These are phyloP conservation scores for Venturia nashicola DNA, from an alignment of 2,329 filamentous ascomycete genomes.

Conservation along the genomic window DNA sequence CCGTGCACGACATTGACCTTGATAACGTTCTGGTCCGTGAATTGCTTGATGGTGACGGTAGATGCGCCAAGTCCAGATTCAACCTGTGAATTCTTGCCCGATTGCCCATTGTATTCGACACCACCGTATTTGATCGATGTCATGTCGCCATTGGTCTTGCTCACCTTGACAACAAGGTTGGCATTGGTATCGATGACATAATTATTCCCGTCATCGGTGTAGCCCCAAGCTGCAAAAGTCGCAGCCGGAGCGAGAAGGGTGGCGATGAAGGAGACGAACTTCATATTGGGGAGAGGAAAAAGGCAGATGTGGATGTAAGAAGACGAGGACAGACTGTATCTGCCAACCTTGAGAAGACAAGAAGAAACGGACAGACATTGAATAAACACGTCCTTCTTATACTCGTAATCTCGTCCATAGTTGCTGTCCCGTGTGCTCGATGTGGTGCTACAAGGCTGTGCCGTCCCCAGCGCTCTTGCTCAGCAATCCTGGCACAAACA, in stretches of 20 bases:
- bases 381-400: background rate
- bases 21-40: no score
- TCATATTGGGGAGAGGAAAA: background rate
- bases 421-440: background rate
- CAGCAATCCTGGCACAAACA: background rate
- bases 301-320: background rate
- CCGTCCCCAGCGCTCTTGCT: background rate
- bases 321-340: background rate
- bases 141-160: no score
- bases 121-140: no score
- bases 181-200: conserved; percentile 27
- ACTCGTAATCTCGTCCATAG: background rate
- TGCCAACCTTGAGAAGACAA: background rate
- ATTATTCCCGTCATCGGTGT: conserved; percentile 25
- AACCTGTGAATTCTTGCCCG: no score
- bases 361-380: background rate
- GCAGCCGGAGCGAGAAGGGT: conserved; percentile 17
- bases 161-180: conserved; percentile 12
- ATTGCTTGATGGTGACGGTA: no score
- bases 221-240: conserved; percentile 28
- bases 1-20: no score
- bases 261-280: conserved; percentile 12
- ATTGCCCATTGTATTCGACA: no score
- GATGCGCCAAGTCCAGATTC: no score
- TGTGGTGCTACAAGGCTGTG: no score